Evolutionary conservation across 176 grass and related monocot genomes (phyloP).

Genomic region (Lolium rigidum): DNA sequence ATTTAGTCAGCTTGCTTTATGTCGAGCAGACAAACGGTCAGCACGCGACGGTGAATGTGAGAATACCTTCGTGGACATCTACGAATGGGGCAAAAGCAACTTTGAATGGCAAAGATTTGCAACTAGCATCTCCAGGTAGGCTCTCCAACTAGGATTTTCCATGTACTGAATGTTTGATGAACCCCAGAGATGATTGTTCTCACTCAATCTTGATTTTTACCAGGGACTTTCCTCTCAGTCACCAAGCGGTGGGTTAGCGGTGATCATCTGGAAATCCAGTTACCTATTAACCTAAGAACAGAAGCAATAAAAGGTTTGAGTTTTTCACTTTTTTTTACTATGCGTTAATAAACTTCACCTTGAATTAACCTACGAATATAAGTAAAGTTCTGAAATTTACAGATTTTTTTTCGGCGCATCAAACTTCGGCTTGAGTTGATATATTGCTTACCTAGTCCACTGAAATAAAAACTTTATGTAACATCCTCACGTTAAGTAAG

Average conservation of each 20-base stretch:
- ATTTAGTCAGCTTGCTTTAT: constrained; percentile 26
- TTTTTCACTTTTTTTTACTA: no score
- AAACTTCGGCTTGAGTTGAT: neutral
- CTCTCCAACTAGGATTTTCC: neutral
- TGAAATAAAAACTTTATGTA: neutral
- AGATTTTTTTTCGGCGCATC: no score
- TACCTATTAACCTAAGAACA: constrained; percentile 66
- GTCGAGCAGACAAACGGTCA: constrained; percentile 50
- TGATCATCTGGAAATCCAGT: constrained; percentile 61
- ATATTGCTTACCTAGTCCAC: neutral
- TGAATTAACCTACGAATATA: no score
- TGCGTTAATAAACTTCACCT: no score
- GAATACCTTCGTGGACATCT: constrained; percentile 88
- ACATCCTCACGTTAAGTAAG: no score
- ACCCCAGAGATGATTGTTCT: neutral
- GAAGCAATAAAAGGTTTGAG: constrained; percentile 78
- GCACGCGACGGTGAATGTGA: constrained; percentile 63
- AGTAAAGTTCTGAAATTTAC: no score
- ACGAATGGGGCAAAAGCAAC: constrained; percentile 53
- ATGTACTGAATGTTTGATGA: neutral
- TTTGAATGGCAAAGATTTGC: constrained; percentile 66
- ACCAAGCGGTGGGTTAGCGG: constrained; percentile 65
- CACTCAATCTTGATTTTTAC: neutral
- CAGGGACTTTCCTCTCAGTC: constrained; percentile 75
- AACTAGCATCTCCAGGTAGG: constrained; percentile 67